Base-by-base conservation (phyloP, 2,329 filamentous ascomycete genomes). In the Aurifilum marmelostoma region DNA sequence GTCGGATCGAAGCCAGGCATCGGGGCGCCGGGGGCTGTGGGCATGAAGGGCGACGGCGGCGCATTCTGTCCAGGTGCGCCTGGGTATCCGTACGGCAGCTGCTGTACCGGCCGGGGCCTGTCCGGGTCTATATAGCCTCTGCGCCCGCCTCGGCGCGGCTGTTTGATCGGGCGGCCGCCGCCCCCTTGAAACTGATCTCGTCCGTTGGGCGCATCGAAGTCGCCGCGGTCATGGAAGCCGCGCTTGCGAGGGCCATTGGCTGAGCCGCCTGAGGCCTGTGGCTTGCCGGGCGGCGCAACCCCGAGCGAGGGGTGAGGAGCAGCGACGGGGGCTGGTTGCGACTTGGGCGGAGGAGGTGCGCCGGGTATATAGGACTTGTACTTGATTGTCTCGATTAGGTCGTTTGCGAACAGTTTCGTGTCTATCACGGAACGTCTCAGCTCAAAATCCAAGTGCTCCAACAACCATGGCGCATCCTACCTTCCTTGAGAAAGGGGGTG, bases 401-500 rank as follows among this genome's bases (percentile, higher is more conserved):
- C 91, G 74, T 90, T 83, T 43, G 93, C 89, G 73, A 95, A 94
- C 1, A 82, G 75, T 4, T 80, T 78, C 1, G 88, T 84, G 73
- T 89, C 88, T 88, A 58, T 8, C 24, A 5, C 18, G 9, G 27
- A 14, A 16, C 3, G 8, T 29, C 3, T 71, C 11, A 71, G 68
- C 39, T 37, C 34, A 21, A 24, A 14, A 14, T 34, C 8, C 41
- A 11, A 12, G n/a, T 11, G 60, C n/a, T 43, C 27, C 32, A 43
- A 52, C 29, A 47, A 24, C 21, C n/a, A 58, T 7, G n/a, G 21
- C 9, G 32, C 21, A 8, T 12, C 77, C 34, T 74, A 88, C 90
- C 87, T 75, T 93, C 89, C 74, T 88, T 88, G 24, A 95, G 80
- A 76, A 95, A 95, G 76, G 94, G 92, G 2, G 87, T 86, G 54